Percentiles rank a stretch among this genome's conserved stretches.
phyloP scores from a whole-genome alignment of 2,329 filamentous ascomycete genomes.

The Aspergillus fumigatiaffinis region DNA sequence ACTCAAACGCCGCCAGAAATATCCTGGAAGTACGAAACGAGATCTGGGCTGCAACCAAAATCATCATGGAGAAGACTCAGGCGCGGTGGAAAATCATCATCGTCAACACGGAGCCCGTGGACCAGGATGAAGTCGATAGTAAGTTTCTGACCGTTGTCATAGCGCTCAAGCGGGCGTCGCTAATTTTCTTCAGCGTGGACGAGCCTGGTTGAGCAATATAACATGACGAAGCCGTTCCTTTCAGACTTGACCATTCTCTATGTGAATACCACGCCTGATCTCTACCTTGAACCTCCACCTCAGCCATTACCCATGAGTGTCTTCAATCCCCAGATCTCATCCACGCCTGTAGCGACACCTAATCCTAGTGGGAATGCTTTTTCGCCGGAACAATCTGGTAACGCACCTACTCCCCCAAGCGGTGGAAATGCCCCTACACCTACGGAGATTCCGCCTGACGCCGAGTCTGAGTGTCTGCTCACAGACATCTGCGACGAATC shows the following conservation, averaged over 20 bases:
- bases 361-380: slow-evolving; percentile 31
- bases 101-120: slow-evolving; percentile 49
- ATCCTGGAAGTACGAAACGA: slow-evolving; percentile 52
- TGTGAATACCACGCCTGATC: slow-evolving; percentile 32
- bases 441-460: slow-evolving; percentile 33
- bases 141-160: slow-evolving; percentile 11
- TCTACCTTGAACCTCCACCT: slow-evolving; percentile 31
- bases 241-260: slow-evolving; percentile 36
- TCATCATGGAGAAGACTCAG: slow-evolving; percentile 50
- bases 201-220: slow-evolving; percentile 35
- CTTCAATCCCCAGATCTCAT: slow-evolving; percentile 30
- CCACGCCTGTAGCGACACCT: slow-evolving; percentile 39
- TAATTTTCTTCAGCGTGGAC: slow-evolving; percentile 34
- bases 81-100: slow-evolving; percentile 56
- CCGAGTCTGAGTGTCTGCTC: slow-evolving; percentile 55
- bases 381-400: slow-evolving; percentile 42
- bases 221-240: slow-evolving; percentile 29
- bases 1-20: slow-evolving; percentile 25
- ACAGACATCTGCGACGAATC: slow-evolving; percentile 58
- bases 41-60: slow-evolving; percentile 55
- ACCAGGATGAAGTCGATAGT: slow-evolving; percentile 50
- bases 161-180: not conserved
- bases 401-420: slow-evolving; percentile 35
- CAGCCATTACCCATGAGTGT: slow-evolving; percentile 30
- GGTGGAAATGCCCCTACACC: slow-evolving; percentile 36